Conservation (phyloP, 2,329 filamentous ascomycete species). For the Cladosporium phlei region DNA sequence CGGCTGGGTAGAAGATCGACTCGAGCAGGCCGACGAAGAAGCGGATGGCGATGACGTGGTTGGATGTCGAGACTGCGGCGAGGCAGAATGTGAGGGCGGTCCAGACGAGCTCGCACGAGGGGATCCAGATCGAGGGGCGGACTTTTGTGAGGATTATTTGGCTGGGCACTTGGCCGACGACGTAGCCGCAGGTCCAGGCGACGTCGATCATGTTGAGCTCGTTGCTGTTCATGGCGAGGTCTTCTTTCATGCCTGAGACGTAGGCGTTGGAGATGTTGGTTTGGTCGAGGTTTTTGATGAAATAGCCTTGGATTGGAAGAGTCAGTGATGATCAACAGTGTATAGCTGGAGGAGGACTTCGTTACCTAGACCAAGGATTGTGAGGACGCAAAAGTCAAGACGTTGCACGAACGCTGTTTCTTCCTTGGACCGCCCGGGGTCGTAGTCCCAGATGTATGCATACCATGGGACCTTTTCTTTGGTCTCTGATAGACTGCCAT, state of each 20-base stretch:
- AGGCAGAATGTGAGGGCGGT: constrained; percentile 46
- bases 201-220: constrained; percentile 54
- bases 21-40: constrained; percentile 50
- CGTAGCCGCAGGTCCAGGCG: constrained; percentile 57
- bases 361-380: constrained; percentile 22
- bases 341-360: too few species aligned
- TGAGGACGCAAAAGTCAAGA: constrained; percentile 24
- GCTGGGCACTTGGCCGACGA: constrained; percentile 33
- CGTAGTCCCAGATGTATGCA: constrained; percentile 28
- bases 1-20: constrained; percentile 49
- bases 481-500: background rate
- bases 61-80: constrained; percentile 37
- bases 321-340: too few species aligned
- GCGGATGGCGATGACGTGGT: constrained; percentile 44
- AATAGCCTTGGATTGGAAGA: constrained; percentile 33
- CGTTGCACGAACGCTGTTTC: constrained; percentile 25
- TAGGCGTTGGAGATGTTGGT: constrained; percentile 40
- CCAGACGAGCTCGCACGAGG: constrained; percentile 46
- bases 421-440: constrained; percentile 23
- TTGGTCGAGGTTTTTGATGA: constrained; percentile 46
- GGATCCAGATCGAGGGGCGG: constrained; percentile 46
- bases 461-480: constrained; percentile 22
- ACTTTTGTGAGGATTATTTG: constrained; percentile 50
- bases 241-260: constrained; percentile 50
- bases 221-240: constrained; percentile 49